Percentiles rank a stretch among this genome's conserved stretches.
Conservation (phyloP, 345 rosid genomes). For the Euphorbia pulcherrima region DNA sequence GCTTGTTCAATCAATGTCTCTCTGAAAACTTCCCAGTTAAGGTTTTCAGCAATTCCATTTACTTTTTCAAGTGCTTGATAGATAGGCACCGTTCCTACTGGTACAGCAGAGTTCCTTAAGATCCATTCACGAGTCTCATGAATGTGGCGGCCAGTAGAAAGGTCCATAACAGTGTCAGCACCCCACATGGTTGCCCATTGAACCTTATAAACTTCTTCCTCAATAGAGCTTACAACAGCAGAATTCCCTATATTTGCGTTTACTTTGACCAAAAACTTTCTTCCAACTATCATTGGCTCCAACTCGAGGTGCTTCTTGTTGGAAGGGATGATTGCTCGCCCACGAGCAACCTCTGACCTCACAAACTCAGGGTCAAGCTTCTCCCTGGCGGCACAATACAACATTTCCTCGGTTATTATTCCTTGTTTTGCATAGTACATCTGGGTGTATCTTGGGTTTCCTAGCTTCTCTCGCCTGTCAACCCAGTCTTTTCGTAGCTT, state of each 20-base stretch:
- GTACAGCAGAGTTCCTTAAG: conserved; percentile 86
- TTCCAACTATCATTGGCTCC: conserved; percentile 93
- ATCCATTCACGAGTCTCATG: conserved; percentile 99
- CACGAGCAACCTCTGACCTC: conserved; percentile 94
- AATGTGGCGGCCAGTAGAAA: conserved; percentile 95
- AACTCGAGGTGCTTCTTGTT: conserved; percentile 93
- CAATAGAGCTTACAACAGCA: conserved; percentile 90
- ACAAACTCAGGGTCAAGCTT: conserved; percentile 96
- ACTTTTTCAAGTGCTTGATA: conserved; percentile 98
- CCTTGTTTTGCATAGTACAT: conserved; percentile 99
- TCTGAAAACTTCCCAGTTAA: conserved; percentile 88
- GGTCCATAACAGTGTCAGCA: conserved; percentile 98
- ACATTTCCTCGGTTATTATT: conserved; percentile 89
- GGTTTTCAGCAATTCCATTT: conserved; percentile 85
- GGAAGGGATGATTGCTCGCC: conserved; percentile 95
- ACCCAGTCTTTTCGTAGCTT: conserved; percentile 87
- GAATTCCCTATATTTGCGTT: conserved; percentile 98
- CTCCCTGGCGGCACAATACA: conserved; percentile 87
- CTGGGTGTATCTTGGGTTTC: conserved; percentile 80
- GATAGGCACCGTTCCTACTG: conserved; percentile 95
- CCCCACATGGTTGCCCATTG: conserved; percentile 99
- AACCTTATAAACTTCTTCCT: conserved; percentile 97
- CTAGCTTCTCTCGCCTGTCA: conserved; percentile 69
- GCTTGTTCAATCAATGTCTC: conserved; percentile 95
- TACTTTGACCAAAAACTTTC: conserved; percentile 92